Evolutionary conservation across 2,329 filamentous ascomycete species (phyloP), one percentile per base, ranked within the genome.

Genomic region (Fusarium fujikuroi): DNA sequence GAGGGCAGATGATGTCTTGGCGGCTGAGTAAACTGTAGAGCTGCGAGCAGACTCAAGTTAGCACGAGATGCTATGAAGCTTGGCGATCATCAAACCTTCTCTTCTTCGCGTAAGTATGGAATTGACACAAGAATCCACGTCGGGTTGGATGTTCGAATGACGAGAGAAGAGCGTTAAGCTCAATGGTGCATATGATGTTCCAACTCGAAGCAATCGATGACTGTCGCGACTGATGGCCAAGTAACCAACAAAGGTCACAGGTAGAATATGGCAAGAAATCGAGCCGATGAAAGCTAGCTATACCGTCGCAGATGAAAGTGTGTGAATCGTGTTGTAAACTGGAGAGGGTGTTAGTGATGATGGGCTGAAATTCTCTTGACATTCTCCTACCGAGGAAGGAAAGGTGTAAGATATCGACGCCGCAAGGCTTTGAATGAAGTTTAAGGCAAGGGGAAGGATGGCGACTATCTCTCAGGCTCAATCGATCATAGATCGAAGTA

Each of bases 181-280:
- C 5, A 32, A 1, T 5, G 21, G 32, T 23, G 15, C 10, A 3
- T 4, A 3, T 14, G 15, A 14, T 9, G 28, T 18, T 23, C 7
- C 10, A 32, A 1, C 15, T 23, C 7, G 28, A 23, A 10, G 21
- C 3, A 32, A 14, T 50, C 7, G 21, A 18, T 12, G 2, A 7
- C 1, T 1, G 28, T 18, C 19, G 7, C 28, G 4, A 30, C 19
- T 18, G 9, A 30, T 6, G 28, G 14, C 3, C 2, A 49, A 18
- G 28, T 3, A 23, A 9, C 10, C 15, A 23, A 23, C 10, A 23
- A 9, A 4, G 3, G 28, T 3, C 23, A 23, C 3, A 32, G 3
- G 1, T 7, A 18, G 28, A 18, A 5, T n/a, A 7, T 0, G 0
- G 12, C 2, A 9, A 18, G 15, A 32, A n/a, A 2, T 0, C 9